Conservation (phyloP, 768 basidiomycete genomes). For the Cystofilobasidium bisporidii region DNA sequence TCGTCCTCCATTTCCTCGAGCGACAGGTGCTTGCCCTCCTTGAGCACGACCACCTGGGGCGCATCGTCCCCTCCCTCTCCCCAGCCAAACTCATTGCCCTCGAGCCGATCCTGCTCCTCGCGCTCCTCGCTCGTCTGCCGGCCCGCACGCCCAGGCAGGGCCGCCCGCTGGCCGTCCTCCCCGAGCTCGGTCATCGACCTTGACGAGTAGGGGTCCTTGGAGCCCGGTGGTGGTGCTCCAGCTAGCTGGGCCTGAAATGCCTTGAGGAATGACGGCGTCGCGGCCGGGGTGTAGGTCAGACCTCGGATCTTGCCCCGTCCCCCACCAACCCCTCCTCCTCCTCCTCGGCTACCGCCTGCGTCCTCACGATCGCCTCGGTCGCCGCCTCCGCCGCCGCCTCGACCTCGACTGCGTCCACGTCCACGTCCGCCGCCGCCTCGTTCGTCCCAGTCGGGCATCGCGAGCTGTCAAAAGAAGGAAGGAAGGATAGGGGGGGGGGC, state of each 20-base stretch:
- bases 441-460: neutral
- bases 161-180: constrained; percentile 5
- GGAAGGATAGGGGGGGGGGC: neutral
- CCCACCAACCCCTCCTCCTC: neutral
- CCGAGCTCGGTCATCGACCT: neutral
- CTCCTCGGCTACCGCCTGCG: neutral
- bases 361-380: constrained; percentile 4
- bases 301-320: constrained; percentile 5
- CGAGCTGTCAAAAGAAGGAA: too few species aligned
- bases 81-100: constrained; percentile 28
- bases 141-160: constrained; percentile 3
- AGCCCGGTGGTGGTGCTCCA: constrained; percentile 3
- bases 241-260: constrained; percentile 23
- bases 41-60: constrained; percentile 81
- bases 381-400: neutral
- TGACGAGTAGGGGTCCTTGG: neutral
- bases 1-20: constrained; percentile 64
- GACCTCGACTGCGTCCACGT: neutral
- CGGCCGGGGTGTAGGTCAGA: constrained; percentile 14
- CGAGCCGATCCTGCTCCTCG: constrained; percentile 57
- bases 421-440: neutral
- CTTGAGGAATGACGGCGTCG: constrained; percentile 20
- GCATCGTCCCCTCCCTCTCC: constrained; percentile 57
- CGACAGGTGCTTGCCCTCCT: constrained; percentile 75
- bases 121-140: constrained; percentile 27